phyloP scores from a whole-genome alignment of 2,329 filamentous ascomycete genomes.

The Cryoendolithus antarcticus region DNA sequence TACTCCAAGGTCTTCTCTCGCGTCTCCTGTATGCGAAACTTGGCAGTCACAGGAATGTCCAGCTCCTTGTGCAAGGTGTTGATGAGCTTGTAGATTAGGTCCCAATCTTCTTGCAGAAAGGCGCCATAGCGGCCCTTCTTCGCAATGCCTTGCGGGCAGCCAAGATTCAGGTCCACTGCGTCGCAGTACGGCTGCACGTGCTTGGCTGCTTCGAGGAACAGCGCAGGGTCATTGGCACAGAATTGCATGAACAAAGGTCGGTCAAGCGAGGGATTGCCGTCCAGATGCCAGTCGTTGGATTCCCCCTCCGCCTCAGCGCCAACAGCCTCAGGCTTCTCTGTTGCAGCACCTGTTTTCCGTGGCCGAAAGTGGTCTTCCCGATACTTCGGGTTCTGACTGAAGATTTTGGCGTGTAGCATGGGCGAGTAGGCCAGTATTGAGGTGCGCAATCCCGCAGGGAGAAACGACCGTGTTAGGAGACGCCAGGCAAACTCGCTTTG shows the following conservation, averaged over 20 bases:
- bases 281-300: conserved; percentile 47
- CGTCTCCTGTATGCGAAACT: conserved; percentile 82
- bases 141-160: conserved; percentile 93
- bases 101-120: conserved; percentile 88
- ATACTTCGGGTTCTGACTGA: conserved; percentile 63
- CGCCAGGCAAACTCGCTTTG: conserved; percentile 98
- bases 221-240: conserved; percentile 74
- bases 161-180: conserved; percentile 87
- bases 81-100: conserved; percentile 70
- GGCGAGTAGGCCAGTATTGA: conserved; percentile 80
- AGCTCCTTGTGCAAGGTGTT: conserved; percentile 69
- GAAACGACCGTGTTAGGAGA: conserved; percentile 86
- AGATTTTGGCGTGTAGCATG: conserved; percentile 91
- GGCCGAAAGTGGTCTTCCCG: conserved; percentile 73
- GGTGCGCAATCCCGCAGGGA: conserved; percentile 47
- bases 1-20: conserved; percentile 79
- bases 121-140: conserved; percentile 82
- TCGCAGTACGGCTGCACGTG: conserved; percentile 80
- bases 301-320: conserved; percentile 1
- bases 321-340: too few relatives aligned
- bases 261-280: conserved; percentile 76
- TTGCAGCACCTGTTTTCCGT: conserved; percentile 23
- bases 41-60: conserved; percentile 78
- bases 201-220: conserved; percentile 65
- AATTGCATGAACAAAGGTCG: conserved; percentile 93